Evolutionary conservation across 768 basidiomycete species (phyloP).

Genomic region (Lactarius quietus): DNA sequence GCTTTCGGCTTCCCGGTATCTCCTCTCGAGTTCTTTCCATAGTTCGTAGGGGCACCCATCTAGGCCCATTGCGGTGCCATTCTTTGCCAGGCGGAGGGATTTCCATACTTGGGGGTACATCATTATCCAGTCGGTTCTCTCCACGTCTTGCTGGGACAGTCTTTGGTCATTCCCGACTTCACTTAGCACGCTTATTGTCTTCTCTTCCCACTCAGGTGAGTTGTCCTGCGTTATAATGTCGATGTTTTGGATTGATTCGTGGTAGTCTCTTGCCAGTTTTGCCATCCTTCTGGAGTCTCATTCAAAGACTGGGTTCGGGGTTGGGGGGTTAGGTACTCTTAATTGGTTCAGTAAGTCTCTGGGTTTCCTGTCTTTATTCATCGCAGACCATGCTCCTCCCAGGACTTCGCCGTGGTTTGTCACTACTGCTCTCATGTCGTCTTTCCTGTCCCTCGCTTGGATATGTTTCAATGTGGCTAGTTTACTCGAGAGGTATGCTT

Average conservation of each 20-base stretch:
- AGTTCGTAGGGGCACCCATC: constrained; percentile 19
- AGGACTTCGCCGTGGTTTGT: neutral
- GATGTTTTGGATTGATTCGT: constrained; percentile 10
- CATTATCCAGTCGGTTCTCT: neutral
- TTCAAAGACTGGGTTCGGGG: no score
- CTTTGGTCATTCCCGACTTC: neutral
- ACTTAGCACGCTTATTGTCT: no score
- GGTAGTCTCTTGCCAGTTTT: neutral
- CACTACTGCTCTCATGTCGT: no score
- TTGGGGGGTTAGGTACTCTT: no score
- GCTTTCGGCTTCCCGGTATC: neutral
- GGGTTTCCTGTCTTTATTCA: neutral
- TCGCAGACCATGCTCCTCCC: neutral
- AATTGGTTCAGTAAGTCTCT: neutral
- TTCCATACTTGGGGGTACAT: neutral
- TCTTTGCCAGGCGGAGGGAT: neutral
- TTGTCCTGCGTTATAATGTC: no score
- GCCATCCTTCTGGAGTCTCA: neutral
- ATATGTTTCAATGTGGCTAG: no score
- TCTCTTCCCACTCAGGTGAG: no score
- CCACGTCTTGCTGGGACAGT: neutral
- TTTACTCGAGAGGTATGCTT: no score
- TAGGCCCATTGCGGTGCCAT: neutral
- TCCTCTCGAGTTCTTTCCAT: constrained; percentile 2
- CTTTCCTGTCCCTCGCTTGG: no score